Base-by-base conservation (phyloP, 768 basidiomycete species). In the Tephrocybe sp. region DNA sequence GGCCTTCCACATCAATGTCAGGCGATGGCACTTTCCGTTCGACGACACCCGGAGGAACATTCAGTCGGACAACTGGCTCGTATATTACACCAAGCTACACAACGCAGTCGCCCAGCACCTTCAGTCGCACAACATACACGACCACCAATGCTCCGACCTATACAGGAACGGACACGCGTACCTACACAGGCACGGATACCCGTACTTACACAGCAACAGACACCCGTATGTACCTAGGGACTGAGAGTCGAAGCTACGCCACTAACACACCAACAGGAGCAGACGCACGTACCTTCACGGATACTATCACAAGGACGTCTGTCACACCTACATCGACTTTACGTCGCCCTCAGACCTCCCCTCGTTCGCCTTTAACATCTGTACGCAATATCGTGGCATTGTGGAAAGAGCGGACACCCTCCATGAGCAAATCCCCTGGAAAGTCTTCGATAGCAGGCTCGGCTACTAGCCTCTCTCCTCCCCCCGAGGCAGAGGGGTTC, bases 361-460 rank as follows among this genome's bases (percentile, higher is more conserved):
- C 88, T 4, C 79, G 86, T 8, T 87, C 85, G 4, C 87, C 89
- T 1, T 70, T 89, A 22, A 75, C 83, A 0, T 87, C 84, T 4
- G 85, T 92, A 19, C 79, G 87, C 26, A 91, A 91, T 55, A 82
- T 91, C 31, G 85, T 92, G 6, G 79, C 83, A 0, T 73, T 85
- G 7, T 92, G 89, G 88, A 91, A 89, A 62, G 86, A 89, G 52
- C 79, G 86, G 16, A 85, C 86, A 0, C 85, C 88, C 0, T 71
- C 74, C 8, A 64, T 76, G 0, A 73, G 69, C 18, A 67, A 67
- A 2, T 59, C 67, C 13, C 32, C 55, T 19, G 69, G 59, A 0
- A 68, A 72, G 30, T 69, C 71, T 2, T 69, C 72, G 5, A 66
- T 63, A n/a, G 67, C 69, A 1, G 72, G 67, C 1, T 74, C 76